Conservation (phyloP, 2,329 filamentous ascomycete genomes). For the Penicillium sp. region DNA sequence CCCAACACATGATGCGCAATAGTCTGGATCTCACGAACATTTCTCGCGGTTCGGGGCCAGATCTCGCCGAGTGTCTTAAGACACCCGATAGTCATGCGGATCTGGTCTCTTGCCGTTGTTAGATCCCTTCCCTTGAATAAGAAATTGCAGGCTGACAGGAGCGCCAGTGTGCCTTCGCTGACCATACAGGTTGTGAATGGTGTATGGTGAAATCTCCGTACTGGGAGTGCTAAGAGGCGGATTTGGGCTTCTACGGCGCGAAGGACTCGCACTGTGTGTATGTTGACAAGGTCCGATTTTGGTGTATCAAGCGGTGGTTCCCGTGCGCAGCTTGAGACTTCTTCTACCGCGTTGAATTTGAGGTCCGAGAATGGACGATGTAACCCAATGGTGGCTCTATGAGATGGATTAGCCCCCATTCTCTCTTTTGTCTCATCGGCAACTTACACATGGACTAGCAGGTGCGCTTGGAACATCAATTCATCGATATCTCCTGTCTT, state of each 20-base stretch:
- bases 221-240: slow-evolving; percentile 39
- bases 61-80: slow-evolving; percentile 37
- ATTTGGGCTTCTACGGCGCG: slow-evolving; percentile 41
- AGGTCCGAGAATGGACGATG: slow-evolving; percentile 44
- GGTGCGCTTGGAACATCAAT: slow-evolving; percentile 82
- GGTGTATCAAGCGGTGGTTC: slow-evolving; percentile 16
- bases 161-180: slow-evolving; percentile 35
- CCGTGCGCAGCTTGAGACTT: slow-evolving; percentile 38
- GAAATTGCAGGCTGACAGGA: slow-evolving; percentile 38
- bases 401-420: neutral
- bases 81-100: slow-evolving; percentile 44
- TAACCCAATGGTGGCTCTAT: slow-evolving; percentile 35
- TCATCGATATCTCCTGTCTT: slow-evolving; percentile 30
- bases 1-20: slow-evolving; percentile 37
- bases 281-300: slow-evolving; percentile 27
- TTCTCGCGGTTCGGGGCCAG: slow-evolving; percentile 39
- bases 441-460: slow-evolving; percentile 57
- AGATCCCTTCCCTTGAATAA: slow-evolving; percentile 32
- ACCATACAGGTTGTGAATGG: slow-evolving; percentile 46
- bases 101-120: slow-evolving; percentile 41
- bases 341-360: slow-evolving; percentile 39
- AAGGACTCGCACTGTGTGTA: slow-evolving; percentile 43
- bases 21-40: slow-evolving; percentile 41
- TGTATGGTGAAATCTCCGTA: slow-evolving; percentile 34
- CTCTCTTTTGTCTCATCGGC: neutral